Percentiles rank a stretch among this genome's conserved stretches.
These are phyloP conservation scores for Parastagonospora nodorum DNA, from an alignment of 2,329 filamentous ascomycete species.

Conservation along the genomic window DNA sequence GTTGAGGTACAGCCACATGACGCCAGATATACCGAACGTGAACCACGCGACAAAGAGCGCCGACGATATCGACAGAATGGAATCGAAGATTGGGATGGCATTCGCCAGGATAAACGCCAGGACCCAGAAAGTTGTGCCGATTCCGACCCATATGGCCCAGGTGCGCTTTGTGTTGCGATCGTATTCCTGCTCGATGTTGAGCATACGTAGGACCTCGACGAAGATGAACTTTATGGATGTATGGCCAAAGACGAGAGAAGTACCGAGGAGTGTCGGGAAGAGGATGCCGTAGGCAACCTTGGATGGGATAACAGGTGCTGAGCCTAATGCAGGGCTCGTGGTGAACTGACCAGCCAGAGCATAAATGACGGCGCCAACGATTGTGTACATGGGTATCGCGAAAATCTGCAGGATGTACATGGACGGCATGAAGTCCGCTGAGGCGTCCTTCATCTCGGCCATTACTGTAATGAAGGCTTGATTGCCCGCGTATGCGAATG, in stretches of 20 bases:
- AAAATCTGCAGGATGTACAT: constrained; percentile 59
- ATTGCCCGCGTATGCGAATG: constrained; percentile 69
- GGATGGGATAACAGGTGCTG: constrained; percentile 58
- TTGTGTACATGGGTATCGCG: constrained; percentile 62
- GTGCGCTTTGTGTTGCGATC: constrained; percentile 26
- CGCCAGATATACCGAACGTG: constrained; percentile 47
- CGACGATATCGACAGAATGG: constrained; percentile 63
- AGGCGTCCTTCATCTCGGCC: constrained; percentile 64
- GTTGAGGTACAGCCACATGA: constrained; percentile 34
- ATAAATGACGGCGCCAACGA: constrained; percentile 70
- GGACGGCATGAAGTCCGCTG: constrained; percentile 61
- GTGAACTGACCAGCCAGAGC: constrained; percentile 64
- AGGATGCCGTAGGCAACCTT: constrained; percentile 72
- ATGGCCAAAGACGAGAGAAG: constrained; percentile 70
- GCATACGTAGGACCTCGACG: constrained; percentile 58
- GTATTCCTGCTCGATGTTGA: constrained; percentile 31
- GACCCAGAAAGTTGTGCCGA: constrained; percentile 56
- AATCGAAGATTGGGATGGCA: constrained; percentile 69
- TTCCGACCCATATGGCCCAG: constrained; percentile 43
- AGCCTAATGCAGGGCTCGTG: constrained; percentile 66
- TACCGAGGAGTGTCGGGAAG: constrained; percentile 70
- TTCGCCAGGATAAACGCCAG: constrained; percentile 70
- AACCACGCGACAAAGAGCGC: constrained; percentile 70
- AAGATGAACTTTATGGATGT: constrained; percentile 69
- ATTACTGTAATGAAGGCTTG: constrained; percentile 70